phyloP scores from a whole-genome alignment of 202 grass and related monocot species.

The Thinopyrum obtusiflorum region DNA sequence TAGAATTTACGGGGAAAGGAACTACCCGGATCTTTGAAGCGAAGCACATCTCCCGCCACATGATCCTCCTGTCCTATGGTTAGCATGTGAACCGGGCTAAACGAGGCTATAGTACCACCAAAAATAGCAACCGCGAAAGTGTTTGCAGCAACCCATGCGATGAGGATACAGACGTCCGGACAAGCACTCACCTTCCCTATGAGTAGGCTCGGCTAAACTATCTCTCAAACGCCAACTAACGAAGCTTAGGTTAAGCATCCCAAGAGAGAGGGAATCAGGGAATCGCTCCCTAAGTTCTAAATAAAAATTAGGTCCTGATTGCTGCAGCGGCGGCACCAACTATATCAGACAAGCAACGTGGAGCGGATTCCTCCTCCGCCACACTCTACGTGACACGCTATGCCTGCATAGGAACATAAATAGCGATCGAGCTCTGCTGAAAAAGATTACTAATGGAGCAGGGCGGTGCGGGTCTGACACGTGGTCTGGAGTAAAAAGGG shows the following conservation, averaged over 20 bases:
- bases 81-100: no score
- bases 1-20: not conserved
- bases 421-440: not conserved
- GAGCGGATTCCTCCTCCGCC: not conserved
- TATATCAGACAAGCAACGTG: not conserved
- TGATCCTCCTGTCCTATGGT: no score
- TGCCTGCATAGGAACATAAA: not conserved
- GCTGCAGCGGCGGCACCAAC: not conserved
- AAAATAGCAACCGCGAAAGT: not conserved
- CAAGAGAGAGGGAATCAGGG: not conserved
- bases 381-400: not conserved
- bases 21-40: not conserved
- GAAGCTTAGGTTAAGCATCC: slow-evolving; percentile 3
- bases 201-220: not conserved
- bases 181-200: not conserved
- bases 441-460: not conserved
- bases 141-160: no score
- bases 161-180: not conserved
- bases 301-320: not conserved
- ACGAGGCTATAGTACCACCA: not conserved
- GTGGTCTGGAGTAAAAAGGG: not conserved
- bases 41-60: not conserved
- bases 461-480: not conserved
- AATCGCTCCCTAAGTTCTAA: not conserved
- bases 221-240: not conserved